These are phyloP conservation scores for Solanum verrucosum DNA, from an alignment of 257 asterid species.

Conservation along the genomic window DNA sequence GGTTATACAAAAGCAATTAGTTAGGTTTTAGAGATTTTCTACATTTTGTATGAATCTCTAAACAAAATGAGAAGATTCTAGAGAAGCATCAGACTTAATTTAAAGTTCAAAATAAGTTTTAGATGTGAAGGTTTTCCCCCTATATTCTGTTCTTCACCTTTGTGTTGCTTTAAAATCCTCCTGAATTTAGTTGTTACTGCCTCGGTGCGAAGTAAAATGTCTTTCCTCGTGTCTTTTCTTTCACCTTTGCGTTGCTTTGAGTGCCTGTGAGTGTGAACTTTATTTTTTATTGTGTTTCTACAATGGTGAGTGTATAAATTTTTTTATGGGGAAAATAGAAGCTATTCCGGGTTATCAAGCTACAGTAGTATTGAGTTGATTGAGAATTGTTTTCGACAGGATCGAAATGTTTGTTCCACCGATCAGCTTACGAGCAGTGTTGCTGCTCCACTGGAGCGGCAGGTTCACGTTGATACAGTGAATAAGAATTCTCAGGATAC, in stretches of 20 bases:
- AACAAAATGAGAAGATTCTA: not conserved
- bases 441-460: not conserved
- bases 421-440: conserved; percentile 1
- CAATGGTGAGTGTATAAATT: not conserved
- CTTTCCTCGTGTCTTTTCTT: not conserved
- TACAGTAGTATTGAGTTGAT: not conserved
- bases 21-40: not conserved
- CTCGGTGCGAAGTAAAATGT: not conserved
- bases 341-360: not conserved
- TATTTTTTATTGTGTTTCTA: not conserved
- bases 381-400: conserved; percentile 10
- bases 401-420: not conserved
- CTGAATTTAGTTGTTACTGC: not conserved
- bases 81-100: not conserved
- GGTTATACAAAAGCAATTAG: not conserved
- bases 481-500: not conserved
- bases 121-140: not conserved
- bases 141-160: not conserved
- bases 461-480: conserved; percentile 7
- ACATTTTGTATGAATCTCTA: not conserved
- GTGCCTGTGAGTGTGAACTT: not conserved
- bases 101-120: not conserved
- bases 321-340: not conserved
- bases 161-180: not conserved
- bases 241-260: not conserved